Base-by-base conservation (phyloP, 2,329 filamentous ascomycete genomes). In the Colletotrichum liriopes region DNA sequence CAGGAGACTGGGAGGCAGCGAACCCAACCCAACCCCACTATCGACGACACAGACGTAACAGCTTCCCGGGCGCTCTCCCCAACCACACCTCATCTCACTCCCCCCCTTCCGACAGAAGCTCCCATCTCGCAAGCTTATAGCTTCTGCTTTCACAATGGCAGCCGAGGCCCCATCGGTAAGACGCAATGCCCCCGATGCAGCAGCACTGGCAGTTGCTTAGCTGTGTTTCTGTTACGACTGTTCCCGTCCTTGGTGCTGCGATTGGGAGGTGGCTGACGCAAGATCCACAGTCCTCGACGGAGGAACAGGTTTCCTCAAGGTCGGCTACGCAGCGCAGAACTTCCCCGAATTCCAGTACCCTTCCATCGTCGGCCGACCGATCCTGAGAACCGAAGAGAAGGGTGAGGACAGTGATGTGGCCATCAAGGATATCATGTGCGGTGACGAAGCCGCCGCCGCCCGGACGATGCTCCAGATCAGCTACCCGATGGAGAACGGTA, bases 401-500 rank as follows among this genome's bases (percentile, higher is more conserved):
- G 88, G 87, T 78, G 70, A 70, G 32, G 85, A 86, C 81, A 86
- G 84, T 80, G 85, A 89, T 80, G 78, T 90, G 86, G 92, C 90
- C 84, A 93, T 91, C 84, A 98, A 98, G 89, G 96, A 99, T 86
- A 98, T 99, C 82, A 99, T 99, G 96, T 98, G 96, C 85, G 96
- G 96, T 82, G 96, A 99, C 86, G 96, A 99, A 86, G 96, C 96
- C 61, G 95, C 96, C 20, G 95, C 95, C 65, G 96, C 96, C 76
- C 92, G 96, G 79, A 98, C 94, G 74, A 98, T 98, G 95, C 91
- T 99, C 73, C 96, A 99, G 84, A 97, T 99, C 81, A 97, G 93
- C 84, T 99, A 99, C 83, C 96, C 96, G 77, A 99, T 99, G 96
- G 96, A 99, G 84, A 99, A 99, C 83, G 96, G 96, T 79, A 98